Evolutionary conservation across 2,329 filamentous ascomycete genomes (phyloP).

Genomic region (Fulvia fulva): DNA sequence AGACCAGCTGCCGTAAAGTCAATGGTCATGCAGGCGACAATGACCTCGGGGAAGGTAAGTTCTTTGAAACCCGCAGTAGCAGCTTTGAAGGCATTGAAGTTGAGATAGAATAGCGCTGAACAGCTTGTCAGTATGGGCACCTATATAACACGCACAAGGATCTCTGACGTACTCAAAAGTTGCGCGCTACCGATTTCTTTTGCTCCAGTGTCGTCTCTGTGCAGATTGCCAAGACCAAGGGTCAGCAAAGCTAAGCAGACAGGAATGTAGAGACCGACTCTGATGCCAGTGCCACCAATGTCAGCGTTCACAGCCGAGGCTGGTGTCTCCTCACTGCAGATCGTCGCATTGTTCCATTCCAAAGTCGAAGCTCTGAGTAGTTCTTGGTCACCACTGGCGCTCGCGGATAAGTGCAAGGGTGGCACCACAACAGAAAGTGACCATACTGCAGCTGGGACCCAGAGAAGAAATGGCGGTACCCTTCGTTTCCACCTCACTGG

Average conservation of each 20-base stretch:
- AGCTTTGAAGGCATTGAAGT: background rate
- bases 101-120: background rate
- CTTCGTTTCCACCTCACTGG: too few species aligned
- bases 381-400: too few species aligned
- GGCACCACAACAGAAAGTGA: too few species aligned
- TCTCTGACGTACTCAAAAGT: background rate
- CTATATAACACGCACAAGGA: background rate
- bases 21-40: background rate
- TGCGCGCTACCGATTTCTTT: background rate
- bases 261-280: background rate
- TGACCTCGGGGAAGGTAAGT: background rate
- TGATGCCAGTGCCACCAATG: background rate
- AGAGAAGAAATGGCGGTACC: too few species aligned
- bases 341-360: background rate
- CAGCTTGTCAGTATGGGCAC: background rate
- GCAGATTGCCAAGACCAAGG: background rate
- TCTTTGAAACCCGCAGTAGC: background rate
- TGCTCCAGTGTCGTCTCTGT: background rate
- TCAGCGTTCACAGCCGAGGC: background rate
- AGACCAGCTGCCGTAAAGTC: background rate
- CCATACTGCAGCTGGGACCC: too few species aligned
- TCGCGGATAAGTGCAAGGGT: too few species aligned
- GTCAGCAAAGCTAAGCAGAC: background rate
- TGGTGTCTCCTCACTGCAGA: too few species aligned
- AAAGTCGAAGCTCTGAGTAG: too few species aligned